Evolutionary conservation across 2,329 filamentous ascomycete species (phyloP), one percentile per base, ranked within the genome.

Genomic region (Xylariaceae sp.): DNA sequence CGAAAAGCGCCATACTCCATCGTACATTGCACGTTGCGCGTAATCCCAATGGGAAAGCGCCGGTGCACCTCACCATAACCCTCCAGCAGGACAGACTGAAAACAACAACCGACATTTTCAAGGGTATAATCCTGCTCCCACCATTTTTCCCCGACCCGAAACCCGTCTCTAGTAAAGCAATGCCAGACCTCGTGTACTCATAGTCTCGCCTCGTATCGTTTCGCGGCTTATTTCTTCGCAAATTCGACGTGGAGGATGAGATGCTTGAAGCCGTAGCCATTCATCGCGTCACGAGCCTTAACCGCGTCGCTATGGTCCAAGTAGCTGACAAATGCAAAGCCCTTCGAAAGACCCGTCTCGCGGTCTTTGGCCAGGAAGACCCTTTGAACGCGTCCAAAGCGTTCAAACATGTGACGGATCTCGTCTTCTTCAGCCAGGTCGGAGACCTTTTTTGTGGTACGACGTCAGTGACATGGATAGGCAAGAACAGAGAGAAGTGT

Each of bases 341-440:
- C 94, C 86, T 99, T 99, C 69, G 94, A 94, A 74, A 93, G 81
- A 63, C 92, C 90, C 45, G 94, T 99, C 71, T 99, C 94, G 74
- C 94, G 83, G 79, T 99, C 94, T 83, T 97, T 97, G 71, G 94
- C 94, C 71, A 99, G 78, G 83, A 99, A 99, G 55, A 99, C 94
- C 76, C 94, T 87, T 59, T 93, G 97, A 73, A 99, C 94, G 68
- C 92, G 90, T 72, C 94, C 94, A 75, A 94, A 97, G 68, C 94
- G 87, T 80, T 96, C 92, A 81, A 99, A 99, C 86, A 99, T 92
- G 75, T 96, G 92, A 74, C 94, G 90, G 67, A 99, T 83, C 77
- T 99, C 94, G 74, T 85, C 81, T 77, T 99, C 94, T 77, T 99
- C 94, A 66, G 94, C 94, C 82, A 97, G 89, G 77, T 99, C 94